phyloP scores from a whole-genome alignment of 2,329 filamentous ascomycete genomes.

The Neoscytalidium dimidiatum region DNA sequence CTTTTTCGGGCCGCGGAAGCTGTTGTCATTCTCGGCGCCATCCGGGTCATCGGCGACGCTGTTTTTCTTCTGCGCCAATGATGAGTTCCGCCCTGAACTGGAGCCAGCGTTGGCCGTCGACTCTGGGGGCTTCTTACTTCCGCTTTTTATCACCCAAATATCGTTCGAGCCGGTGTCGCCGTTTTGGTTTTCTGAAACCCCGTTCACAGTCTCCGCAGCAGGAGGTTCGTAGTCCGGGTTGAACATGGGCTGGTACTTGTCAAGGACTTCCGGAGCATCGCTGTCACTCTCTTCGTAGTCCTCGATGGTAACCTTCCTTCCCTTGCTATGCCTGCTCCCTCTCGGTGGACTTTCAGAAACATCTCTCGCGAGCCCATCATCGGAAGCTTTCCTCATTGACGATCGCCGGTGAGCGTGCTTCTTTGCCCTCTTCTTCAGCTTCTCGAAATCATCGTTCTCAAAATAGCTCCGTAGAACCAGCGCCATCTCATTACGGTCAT shows the following conservation, averaged over 20 bases:
- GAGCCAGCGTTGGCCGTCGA: too few species aligned
- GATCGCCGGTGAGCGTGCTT: background rate
- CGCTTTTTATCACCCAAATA: too few species aligned
- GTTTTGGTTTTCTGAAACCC: background rate
- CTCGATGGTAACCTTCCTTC: background rate
- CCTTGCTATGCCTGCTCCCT: background rate
- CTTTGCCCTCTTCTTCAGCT: background rate
- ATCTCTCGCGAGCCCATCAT: background rate
- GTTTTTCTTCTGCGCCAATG: too few species aligned
- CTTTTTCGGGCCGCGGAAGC: too few species aligned
- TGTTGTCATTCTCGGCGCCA: too few species aligned
- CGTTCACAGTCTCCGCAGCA: background rate
- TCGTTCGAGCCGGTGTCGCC: too few species aligned
- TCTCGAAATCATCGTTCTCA: background rate
- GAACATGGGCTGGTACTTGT: background rate
- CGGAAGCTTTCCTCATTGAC: background rate
- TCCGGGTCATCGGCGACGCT: too few species aligned
- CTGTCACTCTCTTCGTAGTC: background rate
- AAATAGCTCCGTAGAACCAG: background rate
- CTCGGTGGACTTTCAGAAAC: background rate
- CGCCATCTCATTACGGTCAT: background rate
- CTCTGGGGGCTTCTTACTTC: too few species aligned
- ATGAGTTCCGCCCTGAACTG: too few species aligned
- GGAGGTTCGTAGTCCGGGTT: background rate
- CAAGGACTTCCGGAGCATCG: background rate